Base-by-base conservation (phyloP, 148 eudicot genomes). In the Rhododendron henanense region DNA sequence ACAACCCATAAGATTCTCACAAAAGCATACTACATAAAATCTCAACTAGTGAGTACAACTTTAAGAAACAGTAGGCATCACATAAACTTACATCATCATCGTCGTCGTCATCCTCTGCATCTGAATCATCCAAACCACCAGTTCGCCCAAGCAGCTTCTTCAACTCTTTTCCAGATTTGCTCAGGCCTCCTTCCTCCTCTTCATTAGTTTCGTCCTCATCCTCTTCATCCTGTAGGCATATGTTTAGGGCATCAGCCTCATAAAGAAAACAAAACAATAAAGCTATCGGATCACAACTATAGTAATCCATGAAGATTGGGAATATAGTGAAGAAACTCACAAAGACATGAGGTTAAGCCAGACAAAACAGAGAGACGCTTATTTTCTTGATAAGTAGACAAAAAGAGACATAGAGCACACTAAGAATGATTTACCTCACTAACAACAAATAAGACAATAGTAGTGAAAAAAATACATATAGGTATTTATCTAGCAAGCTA, bases 141-240 rank as follows among this genome's bases (percentile, higher is more conserved):
- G 93, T 79, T 85, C 88, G 86, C 63, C 99, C 99, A 81, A 95
- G 98, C 89, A 96, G 84, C 86, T 96, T 96, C 91, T 96, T 94
- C 93, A 96, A 89, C 91, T 96, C 99, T 87, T 92, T 96, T 78
- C 99, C 99, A 76, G 99, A 96, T 92, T 93, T 94, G 90, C 99
- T 96, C 87, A 96, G 91, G 53, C 96, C 97, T 75, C 98, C 99
- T 87, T 92, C 99, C 87, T 93, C 93, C 85, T 93, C 93, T 85
- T 93, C 96, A 61, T 95, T 89, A 82, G 55, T 89, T 74, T 92
- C 93, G 44, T 94, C 91, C 88, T 92, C 96, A 21, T 94, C 96
- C 59, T 94, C 98, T 80, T 93, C 98, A 88, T 95, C 98, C 92
- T 96, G 83, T 47, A 81, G 71, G 83, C 79, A 74, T 39, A 65